phyloP scores from a whole-genome alignment of 306 rosid genomes.

The Datisca glomerata region DNA sequence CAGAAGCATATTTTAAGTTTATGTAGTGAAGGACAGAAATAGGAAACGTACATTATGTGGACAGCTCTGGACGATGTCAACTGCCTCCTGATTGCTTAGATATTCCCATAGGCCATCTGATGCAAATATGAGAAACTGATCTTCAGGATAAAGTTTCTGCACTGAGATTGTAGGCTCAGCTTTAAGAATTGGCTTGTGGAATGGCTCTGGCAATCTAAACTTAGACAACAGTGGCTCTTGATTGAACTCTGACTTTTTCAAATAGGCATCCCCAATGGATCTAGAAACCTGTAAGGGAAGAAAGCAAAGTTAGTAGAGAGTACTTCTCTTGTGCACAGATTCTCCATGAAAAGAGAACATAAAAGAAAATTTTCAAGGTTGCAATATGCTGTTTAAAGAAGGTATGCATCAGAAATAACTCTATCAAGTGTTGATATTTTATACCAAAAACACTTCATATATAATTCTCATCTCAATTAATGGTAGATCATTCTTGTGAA shows the following conservation, averaged over 20 bases:
- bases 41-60: slow-evolving; percentile 57
- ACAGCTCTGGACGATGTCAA: slow-evolving; percentile 57
- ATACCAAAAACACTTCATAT: too few relatives aligned
- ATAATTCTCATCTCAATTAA: too few relatives aligned
- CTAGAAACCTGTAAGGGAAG: slow-evolving; percentile 65
- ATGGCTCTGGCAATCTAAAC: slow-evolving; percentile 66
- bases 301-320: slow-evolving; percentile 4
- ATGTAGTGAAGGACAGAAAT: slow-evolving; percentile 4
- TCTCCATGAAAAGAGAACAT: too few relatives aligned
- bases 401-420: too few relatives aligned
- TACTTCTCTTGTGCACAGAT: background rate
- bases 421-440: too few relatives aligned
- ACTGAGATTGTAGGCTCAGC: slow-evolving; percentile 74
- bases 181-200: slow-evolving; percentile 64
- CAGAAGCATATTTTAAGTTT: background rate
- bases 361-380: too few relatives aligned
- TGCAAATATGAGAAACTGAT: slow-evolving; percentile 83
- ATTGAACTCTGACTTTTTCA: slow-evolving; percentile 74
- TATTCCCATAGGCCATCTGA: slow-evolving; percentile 99
- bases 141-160: slow-evolving; percentile 51
- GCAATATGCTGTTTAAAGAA: too few relatives aligned
- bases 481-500: too few relatives aligned
- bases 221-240: slow-evolving; percentile 62
- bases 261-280: slow-evolving; percentile 94
- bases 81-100: slow-evolving; percentile 81